Base-by-base conservation (phyloP, 176 grass and related monocot species). In the Aechmea fasciata region DNA sequence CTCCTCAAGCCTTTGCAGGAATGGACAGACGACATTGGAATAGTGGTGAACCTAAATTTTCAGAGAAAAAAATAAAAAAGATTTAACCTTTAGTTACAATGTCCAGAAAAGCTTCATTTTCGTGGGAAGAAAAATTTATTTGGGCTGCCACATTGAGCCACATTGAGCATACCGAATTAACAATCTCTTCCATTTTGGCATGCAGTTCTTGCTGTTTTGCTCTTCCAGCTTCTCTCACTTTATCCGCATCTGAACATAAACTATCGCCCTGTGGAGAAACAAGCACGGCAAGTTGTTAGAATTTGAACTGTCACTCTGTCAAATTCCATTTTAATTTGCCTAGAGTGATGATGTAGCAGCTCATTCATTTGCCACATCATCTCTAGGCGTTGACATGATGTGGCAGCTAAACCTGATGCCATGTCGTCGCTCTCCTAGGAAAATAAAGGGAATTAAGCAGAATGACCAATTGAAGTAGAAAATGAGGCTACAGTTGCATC, bases 121-220 rank as follows among this genome's bases (percentile, higher is more conserved):
- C 1, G 25, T 26, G 25, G 25, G 1, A 26, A 26, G 25, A 26
- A 26, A 26, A 26, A 26, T 1, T 26, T 26, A 26, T 2, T 26
- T 26, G 25, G 2, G 25, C 25, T 26, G 25, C 25, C n/a, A n/a
- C n/a, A n/a, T n/a, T 2, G 2, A n/a, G n/a, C n/a, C n/a, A n/a
- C 23, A 61, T 76, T 11, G 59, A 7, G 83, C 78, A 59, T 87
- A 96, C 88, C 53, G 63, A 72, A 12, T 81, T 15, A 57, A 69
- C 52, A 73, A 91, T 77, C 70, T 82, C 48, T 28, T 86, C 53
- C 12, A 52, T 63, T 71, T 82, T 96, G 10, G 63, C 49, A 50
- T 41, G 52, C 41, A 96, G 73, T 66, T 68, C 70, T 5, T 84
- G 75, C 55, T 73, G 78, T 66, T 80, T 77, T 74, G 53, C 49